These are phyloP conservation scores for Syzygium aqueum DNA, from an alignment of 345 rosid species.

Conservation along the genomic window DNA sequence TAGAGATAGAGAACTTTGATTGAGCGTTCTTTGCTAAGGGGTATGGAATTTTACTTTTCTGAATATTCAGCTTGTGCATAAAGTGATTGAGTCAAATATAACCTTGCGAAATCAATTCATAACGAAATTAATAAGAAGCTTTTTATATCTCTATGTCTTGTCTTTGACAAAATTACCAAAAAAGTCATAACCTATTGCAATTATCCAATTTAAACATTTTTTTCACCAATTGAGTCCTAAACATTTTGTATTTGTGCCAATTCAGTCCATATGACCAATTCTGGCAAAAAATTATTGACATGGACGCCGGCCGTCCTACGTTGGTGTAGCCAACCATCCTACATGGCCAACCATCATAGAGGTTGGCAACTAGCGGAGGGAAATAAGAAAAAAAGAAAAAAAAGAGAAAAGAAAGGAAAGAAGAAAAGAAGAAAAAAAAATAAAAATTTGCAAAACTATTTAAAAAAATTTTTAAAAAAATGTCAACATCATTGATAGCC, in stretches of 20 bases:
- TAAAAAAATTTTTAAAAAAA: no score
- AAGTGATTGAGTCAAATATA: not conserved
- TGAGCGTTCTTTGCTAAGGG: not conserved
- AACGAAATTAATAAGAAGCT: not conserved
- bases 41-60: not conserved
- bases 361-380: no score
- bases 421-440: no score
- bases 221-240: no score
- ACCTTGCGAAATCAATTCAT: not conserved
- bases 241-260: no score
- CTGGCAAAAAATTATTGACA: fast-evolving
- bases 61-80: not conserved
- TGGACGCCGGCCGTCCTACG: fast-evolving
- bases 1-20: not conserved
- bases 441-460: no score
- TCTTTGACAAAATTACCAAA: not conserved
- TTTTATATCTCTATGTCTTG: not conserved
- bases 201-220: no score
- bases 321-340: no score
- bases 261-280: no score
- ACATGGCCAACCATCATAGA: no score
- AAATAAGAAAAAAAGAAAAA: no score
- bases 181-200: no score
- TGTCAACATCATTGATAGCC: fast-evolving
- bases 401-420: not conserved